These are phyloP conservation scores for Polyporus arcularius DNA, from an alignment of 768 basidiomycete species.

Conservation along the genomic window DNA sequence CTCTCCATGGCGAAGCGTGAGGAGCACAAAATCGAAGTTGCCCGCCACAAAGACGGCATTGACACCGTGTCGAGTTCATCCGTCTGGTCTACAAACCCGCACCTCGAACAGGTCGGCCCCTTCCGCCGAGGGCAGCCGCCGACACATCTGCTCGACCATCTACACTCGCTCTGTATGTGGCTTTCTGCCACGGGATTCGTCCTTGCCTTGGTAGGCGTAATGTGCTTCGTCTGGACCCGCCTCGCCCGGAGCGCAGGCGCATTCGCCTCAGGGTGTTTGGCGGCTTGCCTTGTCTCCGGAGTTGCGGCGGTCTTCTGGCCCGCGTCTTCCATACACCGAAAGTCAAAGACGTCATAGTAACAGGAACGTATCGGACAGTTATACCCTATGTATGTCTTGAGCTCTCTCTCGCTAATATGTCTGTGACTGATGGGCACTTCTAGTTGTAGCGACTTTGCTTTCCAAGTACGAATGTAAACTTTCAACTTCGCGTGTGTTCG, in stretches of 20 bases:
- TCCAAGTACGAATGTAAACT: no score
- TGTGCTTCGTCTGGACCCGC: slow-evolving; percentile 52
- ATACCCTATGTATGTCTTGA: background rate
- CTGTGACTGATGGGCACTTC: no score
- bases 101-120: slow-evolving; percentile 50
- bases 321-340: background rate
- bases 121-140: slow-evolving; percentile 40
- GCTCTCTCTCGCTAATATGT: no score
- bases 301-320: slow-evolving; percentile 15
- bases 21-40: slow-evolving; percentile 39
- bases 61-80: slow-evolving; percentile 2
- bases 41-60: slow-evolving; percentile 8
- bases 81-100: slow-evolving; percentile 44
- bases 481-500: no score
- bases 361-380: background rate
- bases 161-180: slow-evolving; percentile 50
- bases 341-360: background rate
- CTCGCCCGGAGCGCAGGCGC: slow-evolving; percentile 47
- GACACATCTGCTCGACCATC: slow-evolving; percentile 48
- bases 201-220: slow-evolving; percentile 48
- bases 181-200: slow-evolving; percentile 51
- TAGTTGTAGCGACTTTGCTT: no score
- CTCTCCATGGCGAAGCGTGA: slow-evolving; percentile 52
- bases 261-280: slow-evolving; percentile 43
- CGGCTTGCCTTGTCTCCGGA: slow-evolving; percentile 30